phyloP scores from a whole-genome alignment of 805 yeast species.

The Zygotorulaspora florentina region DNA sequence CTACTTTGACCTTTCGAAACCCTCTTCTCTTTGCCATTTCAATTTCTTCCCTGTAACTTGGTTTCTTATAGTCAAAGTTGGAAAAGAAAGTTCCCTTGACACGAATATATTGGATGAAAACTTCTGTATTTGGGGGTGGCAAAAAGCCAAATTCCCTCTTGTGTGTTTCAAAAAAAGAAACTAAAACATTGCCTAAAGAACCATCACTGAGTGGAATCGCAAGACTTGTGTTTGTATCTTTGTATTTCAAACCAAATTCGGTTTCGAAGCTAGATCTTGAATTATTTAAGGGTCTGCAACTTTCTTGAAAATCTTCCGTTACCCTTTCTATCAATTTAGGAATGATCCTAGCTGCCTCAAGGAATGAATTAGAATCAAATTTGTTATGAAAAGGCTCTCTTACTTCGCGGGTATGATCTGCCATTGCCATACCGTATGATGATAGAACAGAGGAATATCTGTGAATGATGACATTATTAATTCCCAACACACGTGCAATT shows the following conservation, averaged over 20 bases:
- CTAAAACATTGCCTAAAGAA: background rate
- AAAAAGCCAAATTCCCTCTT: conserved; percentile 2
- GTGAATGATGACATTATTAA: conserved; percentile 64
- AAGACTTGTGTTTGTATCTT: background rate
- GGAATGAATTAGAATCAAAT: background rate
- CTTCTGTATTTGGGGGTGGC: background rate
- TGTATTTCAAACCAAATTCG: too few relatives aligned
- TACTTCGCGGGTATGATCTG: conserved; percentile 19
- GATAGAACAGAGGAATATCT: conserved; percentile 77
- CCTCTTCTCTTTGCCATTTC: background rate
- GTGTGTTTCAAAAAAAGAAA: background rate
- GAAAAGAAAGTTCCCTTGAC: conserved; percentile 1
- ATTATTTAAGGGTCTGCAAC: too few relatives aligned
- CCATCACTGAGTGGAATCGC: background rate
- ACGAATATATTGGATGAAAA: background rate
- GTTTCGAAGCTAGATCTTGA: too few relatives aligned
- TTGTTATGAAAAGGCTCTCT: conserved; percentile 5
- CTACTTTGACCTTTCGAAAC: background rate
- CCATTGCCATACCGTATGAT: conserved; percentile 68
- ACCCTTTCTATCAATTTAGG: conserved; percentile 6
- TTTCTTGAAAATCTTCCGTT: conserved; percentile 54
- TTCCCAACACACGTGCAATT: conserved; percentile 66
- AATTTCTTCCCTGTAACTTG: conserved; percentile 21
- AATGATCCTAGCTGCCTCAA: conserved; percentile 25
- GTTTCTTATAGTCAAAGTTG: background rate